Base-by-base conservation (phyloP, 257 asterid genomes). In the Fraxinus quadrangulata region DNA sequence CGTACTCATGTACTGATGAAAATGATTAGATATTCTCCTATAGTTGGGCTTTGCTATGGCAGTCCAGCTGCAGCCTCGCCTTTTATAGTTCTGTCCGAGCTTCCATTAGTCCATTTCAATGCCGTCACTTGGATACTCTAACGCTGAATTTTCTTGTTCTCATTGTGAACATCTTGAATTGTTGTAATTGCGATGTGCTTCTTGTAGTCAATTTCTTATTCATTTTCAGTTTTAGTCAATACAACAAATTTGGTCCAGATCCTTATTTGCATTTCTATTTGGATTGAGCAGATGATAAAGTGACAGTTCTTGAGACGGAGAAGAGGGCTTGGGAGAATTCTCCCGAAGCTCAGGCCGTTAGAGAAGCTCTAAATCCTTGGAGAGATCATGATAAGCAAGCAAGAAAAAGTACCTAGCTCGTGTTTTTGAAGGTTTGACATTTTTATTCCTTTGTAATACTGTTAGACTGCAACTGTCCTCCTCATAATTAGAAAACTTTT, bases 291-390 rank as follows among this genome's bases (percentile, higher is more conserved):
- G 99, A 95, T 80, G 99, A 95, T 80, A 93, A 91, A 81, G 98
- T 93, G 74, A 89, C 96, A 34, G 97, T 84, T 77, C 40, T 95
- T 82, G 99, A 93, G 85, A 80, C 97, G 0, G 98, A 95, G 88
- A 95, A 88, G 85, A 86, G 93, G 84, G 96, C 91, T 68, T 88
- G 89, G 92, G 99, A 95, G 82, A 90, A 30, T 47, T 80, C 90
- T 5, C 90, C 96, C 10, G 98, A 95, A 91, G 99, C 97, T 83
- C 91, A 85, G 80, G 98, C 94, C 45, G 68, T 80, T 6, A 89
- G 98, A 87, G 99, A 94, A 1, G 96, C 97, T 88, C 91, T 94
- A 71, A 92, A 92, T 88, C 99, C 99, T 5, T 94, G 97, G 97
- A 83, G 89, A 68, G 83, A 81, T 39, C 85, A 73, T 0, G 93